Evolutionary conservation across 2,329 filamentous ascomycete species (phyloP).

Genomic region (Cytospora schulzeri): DNA sequence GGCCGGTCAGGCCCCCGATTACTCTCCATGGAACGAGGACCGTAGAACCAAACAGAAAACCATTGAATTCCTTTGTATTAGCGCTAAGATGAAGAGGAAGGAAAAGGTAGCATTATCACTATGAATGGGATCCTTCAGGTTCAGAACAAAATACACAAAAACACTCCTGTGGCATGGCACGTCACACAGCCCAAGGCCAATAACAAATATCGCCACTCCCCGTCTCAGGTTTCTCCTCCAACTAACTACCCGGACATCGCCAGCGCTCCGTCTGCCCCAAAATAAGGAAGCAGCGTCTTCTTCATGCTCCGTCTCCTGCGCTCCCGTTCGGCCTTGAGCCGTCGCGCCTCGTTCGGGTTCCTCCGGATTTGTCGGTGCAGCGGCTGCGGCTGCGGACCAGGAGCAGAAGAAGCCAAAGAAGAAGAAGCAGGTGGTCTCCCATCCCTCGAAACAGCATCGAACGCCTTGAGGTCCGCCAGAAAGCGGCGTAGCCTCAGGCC

Average conservation of each 20-base stretch:
- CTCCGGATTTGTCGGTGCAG: slow-evolving; percentile 19
- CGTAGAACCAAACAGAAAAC: not conserved
- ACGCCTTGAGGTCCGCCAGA: slow-evolving; percentile 54
- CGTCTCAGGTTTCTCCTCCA: not conserved
- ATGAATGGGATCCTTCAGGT: slow-evolving; percentile 10
- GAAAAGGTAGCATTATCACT: slow-evolving; percentile 18
- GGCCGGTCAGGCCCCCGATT: too few relatives aligned
- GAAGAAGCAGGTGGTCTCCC: not conserved
- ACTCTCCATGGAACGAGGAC: too few relatives aligned
- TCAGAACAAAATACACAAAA: not conserved
- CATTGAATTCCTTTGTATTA: not conserved
- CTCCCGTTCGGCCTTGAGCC: slow-evolving; percentile 15
- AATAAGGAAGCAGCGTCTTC: slow-evolving; percentile 13
- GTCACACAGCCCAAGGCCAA: not conserved
- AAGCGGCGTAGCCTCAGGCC: slow-evolving; percentile 57
- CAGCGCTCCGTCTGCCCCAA: slow-evolving; percentile 15
- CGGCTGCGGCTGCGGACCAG: not conserved
- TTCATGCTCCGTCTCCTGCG: slow-evolving; percentile 12
- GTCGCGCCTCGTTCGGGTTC: slow-evolving; percentile 1
- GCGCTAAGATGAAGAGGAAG: not conserved
- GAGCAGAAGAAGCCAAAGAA: too few relatives aligned
- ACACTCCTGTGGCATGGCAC: not conserved
- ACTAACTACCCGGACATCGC: not conserved
- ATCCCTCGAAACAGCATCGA: slow-evolving; percentile 48
- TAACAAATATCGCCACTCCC: not conserved